These are phyloP conservation scores for Calcarisporium arbuscula DNA, from an alignment of 2,329 filamentous ascomycete species.

Conservation along the genomic window DNA sequence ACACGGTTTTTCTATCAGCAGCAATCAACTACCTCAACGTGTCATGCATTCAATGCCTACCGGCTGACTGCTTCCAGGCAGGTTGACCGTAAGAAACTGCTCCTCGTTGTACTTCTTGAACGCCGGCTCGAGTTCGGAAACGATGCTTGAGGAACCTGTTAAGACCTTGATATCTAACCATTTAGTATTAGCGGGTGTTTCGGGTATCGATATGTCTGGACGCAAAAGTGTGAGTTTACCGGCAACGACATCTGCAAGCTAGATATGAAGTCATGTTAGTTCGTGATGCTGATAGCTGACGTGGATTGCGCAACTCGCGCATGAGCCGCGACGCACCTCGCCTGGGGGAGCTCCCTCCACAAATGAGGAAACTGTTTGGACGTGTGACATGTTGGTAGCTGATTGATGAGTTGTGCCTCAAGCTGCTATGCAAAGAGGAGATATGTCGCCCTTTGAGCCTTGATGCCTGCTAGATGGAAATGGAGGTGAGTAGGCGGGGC, in stretches of 20 bases:
- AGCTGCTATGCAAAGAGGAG: too few relatives aligned
- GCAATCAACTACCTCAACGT: too few relatives aligned
- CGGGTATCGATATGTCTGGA: not conserved
- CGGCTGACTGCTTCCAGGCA: conserved; percentile 72
- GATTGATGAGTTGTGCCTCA: not conserved
- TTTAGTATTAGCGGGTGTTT: conserved; percentile 3
- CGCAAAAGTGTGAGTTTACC: conserved; percentile 42
- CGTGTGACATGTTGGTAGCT: conserved; percentile 31
- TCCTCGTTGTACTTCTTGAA: conserved; percentile 96
- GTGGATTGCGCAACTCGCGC: too few relatives aligned
- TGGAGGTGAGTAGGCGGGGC: too few relatives aligned
- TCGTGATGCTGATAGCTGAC: too few relatives aligned
- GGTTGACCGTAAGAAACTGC: conserved; percentile 82
- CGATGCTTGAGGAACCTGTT: conserved; percentile 61
- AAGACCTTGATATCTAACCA: conserved; percentile 80
- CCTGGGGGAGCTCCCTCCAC: conserved; percentile 91
- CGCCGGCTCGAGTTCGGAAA: conserved; percentile 70
- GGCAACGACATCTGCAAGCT: conserved; percentile 85
- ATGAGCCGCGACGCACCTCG: conserved; percentile 61
- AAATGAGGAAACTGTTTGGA: conserved; percentile 65
- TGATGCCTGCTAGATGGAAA: too few relatives aligned
- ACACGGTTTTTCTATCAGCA: too few relatives aligned
- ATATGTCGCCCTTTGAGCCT: too few relatives aligned
- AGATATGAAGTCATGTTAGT: conserved; percentile 16
- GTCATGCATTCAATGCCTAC: conserved; percentile 19